Evolutionary conservation across 352 stramenopile species (phyloP).

Genomic region (Globisporangium alternatum): DNA sequence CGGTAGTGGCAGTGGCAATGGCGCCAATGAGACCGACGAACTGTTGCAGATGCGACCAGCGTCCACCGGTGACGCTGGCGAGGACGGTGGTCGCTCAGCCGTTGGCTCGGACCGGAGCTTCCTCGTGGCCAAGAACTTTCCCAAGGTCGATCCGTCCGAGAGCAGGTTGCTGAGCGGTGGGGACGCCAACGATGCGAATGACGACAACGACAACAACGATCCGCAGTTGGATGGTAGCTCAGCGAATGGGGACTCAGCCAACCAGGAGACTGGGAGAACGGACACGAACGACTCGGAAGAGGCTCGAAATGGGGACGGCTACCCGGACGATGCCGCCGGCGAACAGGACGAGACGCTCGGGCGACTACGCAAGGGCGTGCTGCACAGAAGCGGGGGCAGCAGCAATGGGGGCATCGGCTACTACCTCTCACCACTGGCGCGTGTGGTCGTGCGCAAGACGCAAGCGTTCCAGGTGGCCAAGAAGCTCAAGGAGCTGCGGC

Average conservation of each 20-base stretch:
- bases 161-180: slow-evolving; percentile 21
- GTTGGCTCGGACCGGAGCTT: not conserved
- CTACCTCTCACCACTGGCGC: slow-evolving; percentile 37
- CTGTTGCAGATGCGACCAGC: not conserved
- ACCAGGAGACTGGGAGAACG: not conserved
- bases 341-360: slow-evolving; percentile 17
- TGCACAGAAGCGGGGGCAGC: slow-evolving; percentile 14
- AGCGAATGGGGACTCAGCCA: not conserved
- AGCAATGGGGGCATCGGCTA: slow-evolving; percentile 14
- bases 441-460: slow-evolving; percentile 41
- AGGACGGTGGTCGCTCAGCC: not conserved
- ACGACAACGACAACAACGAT: slow-evolving; percentile 2
- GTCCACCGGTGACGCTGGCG: not conserved
- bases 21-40: slow-evolving; percentile 10
- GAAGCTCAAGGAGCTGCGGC: slow-evolving; percentile 42
- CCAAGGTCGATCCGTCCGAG: slow-evolving; percentile 38
- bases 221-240: not conserved
- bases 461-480: slow-evolving; percentile 36
- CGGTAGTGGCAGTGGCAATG: not conserved
- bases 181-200: slow-evolving; percentile 2
- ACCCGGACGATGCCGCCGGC: slow-evolving; percentile 6
- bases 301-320: not conserved
- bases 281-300: slow-evolving; percentile 3
- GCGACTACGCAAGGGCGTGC: slow-evolving; percentile 19
- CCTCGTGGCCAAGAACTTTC: slow-evolving; percentile 18